Percentiles rank a stretch among this genome's conserved stretches.
phyloP scores from a whole-genome alignment of 495 filamentous ascomycete genomes.

The Aspergillus nidulans region DNA sequence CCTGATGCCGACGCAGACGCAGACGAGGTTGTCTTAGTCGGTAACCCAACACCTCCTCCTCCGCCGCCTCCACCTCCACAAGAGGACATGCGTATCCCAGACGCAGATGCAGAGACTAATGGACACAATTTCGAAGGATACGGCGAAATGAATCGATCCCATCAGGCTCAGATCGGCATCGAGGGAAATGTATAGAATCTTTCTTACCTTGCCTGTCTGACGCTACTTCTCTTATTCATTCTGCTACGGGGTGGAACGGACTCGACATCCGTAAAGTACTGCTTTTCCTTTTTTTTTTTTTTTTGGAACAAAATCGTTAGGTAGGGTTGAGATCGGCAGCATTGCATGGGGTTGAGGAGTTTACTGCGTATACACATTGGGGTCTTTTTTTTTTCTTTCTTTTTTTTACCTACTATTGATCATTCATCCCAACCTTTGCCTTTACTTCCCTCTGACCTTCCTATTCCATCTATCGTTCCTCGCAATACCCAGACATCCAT shows the following conservation, averaged over 20 bases:
- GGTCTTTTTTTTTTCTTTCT: not conserved
- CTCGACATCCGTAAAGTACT: not conserved
- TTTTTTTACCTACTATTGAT: not conserved
- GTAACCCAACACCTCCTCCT: constrained; percentile 18
- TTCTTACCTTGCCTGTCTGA: not conserved
- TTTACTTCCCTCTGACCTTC: not conserved
- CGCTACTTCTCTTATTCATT: not conserved
- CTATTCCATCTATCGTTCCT: not conserved
- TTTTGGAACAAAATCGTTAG: constrained; percentile 3
- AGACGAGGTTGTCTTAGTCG: constrained; percentile 14
- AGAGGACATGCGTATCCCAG: not conserved
- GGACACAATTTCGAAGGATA: constrained; percentile 7
- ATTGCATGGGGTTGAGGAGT: constrained; percentile 9
- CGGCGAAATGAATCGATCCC: constrained; percentile 8
- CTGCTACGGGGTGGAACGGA: not conserved
- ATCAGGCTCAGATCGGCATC: constrained; percentile 21
- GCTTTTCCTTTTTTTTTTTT: not conserved
- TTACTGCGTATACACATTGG: not conserved
- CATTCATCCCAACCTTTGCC: not conserved
- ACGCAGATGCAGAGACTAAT: not conserved
- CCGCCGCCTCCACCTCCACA: constrained; percentile 23
- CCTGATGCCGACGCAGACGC: constrained; percentile 7
- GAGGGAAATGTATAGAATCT: constrained; percentile 23
- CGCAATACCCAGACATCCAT: too few relatives aligned
- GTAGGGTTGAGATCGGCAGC: constrained; percentile 7